These are phyloP conservation scores for Aspergillus eucalypticola DNA, from an alignment of 2,329 filamentous ascomycete species.

Conservation along the genomic window DNA sequence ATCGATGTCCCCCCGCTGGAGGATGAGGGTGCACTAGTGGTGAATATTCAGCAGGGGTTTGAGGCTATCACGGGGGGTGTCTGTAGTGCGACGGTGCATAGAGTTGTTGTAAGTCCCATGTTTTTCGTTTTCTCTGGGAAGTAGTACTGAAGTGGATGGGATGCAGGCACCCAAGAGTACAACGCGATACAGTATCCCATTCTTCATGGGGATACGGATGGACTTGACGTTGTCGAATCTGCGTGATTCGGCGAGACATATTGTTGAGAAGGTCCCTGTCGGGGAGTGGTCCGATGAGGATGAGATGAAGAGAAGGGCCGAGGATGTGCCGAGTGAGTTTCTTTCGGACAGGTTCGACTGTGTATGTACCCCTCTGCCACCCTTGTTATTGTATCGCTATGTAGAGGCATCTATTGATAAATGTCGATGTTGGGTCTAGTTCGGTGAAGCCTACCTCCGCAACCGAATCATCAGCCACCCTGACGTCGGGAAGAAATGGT, in stretches of 20 bases:
- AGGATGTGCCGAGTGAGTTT: conserved; percentile 41
- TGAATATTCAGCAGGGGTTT: conserved; percentile 55
- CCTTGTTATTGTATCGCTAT: too few species aligned
- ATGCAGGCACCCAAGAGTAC: conserved; percentile 31
- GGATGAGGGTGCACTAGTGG: conserved; percentile 43
- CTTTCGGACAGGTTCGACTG: conserved; percentile 38
- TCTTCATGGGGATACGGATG: conserved; percentile 56
- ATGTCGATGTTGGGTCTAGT: conserved; percentile 19
- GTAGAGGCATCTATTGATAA: too few species aligned
- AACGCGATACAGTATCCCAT: conserved; percentile 52
- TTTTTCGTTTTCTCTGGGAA: too few species aligned
- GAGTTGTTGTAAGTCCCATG: conserved; percentile 37
- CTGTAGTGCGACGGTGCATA: conserved; percentile 47
- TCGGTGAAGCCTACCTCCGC: conserved; percentile 39
- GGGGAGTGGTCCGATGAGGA: too few species aligned
- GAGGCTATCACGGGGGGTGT: conserved; percentile 59
- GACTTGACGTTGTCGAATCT: conserved; percentile 51
- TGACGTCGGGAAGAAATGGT: conserved; percentile 39
- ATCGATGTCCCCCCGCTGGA: conserved; percentile 45
- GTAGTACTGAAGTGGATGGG: too few species aligned
- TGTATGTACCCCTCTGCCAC: conserved; percentile 22
- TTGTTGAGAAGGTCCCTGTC: conserved; percentile 31
- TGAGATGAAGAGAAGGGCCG: conserved; percentile 17
- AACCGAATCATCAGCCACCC: conserved; percentile 41
- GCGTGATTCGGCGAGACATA: conserved; percentile 33